Percentiles rank a stretch among this genome's conserved stretches.
Conservation (phyloP, 2,329 filamentous ascomycete genomes). For the Phaeosphaeriaceae sp. region DNA sequence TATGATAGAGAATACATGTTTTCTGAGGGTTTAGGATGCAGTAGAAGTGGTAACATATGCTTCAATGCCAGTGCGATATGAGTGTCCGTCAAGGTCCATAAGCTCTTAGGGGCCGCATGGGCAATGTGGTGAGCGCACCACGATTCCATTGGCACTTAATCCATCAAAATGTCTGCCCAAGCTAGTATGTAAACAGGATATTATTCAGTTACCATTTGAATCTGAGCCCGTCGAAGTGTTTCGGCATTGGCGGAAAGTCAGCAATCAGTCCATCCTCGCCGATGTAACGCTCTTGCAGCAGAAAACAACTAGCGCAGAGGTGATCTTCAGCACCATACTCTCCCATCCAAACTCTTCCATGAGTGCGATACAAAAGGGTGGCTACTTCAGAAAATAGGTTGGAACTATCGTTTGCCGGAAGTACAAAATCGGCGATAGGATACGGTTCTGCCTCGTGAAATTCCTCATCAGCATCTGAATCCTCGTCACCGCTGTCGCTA, state of each 20-base stretch:
- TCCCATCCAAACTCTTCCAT: slow-evolving; percentile 15
- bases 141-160: too few relatives aligned
- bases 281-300: slow-evolving; percentile 13
- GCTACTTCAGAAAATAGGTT: slow-evolving; percentile 13
- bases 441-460: slow-evolving; percentile 10
- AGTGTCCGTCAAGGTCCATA: too few relatives aligned
- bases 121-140: too few relatives aligned
- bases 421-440: not conserved
- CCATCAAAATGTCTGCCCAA: not conserved
- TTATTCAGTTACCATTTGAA: slow-evolving; percentile 1
- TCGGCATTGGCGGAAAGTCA: slow-evolving; percentile 15
- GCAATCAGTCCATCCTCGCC: slow-evolving; percentile 10
- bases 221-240: not conserved
- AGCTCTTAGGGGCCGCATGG: too few relatives aligned
- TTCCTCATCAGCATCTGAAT: not conserved
- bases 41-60: too few relatives aligned
- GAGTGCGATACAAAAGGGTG: slow-evolving; percentile 14
- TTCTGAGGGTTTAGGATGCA: too few relatives aligned
- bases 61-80: too few relatives aligned
- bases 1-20: too few relatives aligned
- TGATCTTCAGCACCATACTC: slow-evolving; percentile 4
- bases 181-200: too few relatives aligned
- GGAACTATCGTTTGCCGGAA: not conserved
- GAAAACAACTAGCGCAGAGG: slow-evolving; percentile 10
- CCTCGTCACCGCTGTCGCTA: not conserved